A percentile compares a stretch with the other conserved stretches of the same genome.
Evolutionary conservation across 2,329 filamentous ascomycete genomes (phyloP).

Genomic region (Arthroderma uncinatum): DNA sequence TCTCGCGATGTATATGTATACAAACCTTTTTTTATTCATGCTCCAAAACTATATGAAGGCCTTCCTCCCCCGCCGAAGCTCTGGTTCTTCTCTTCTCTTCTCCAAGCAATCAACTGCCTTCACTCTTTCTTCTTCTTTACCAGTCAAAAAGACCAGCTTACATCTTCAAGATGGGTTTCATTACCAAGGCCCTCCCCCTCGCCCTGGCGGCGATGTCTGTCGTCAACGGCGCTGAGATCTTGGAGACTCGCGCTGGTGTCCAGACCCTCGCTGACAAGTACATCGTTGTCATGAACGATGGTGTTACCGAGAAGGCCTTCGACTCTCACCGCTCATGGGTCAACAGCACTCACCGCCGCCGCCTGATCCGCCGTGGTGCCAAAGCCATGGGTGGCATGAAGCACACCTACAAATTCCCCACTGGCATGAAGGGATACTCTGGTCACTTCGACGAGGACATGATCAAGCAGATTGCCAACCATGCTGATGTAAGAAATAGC

Average conservation of each 20-base stretch:
- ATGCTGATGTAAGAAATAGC: conserved; percentile 2
- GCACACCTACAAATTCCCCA: conserved; percentile 6
- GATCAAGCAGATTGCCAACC: conserved; percentile 7
- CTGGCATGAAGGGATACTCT: conserved; percentile 6
- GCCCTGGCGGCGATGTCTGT: conserved; percentile 7
- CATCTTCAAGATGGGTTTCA: conserved; percentile 4
- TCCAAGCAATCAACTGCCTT: conserved; percentile 1
- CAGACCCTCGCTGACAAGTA: conserved; percentile 8
- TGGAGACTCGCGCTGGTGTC: background rate
- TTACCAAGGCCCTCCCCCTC: conserved; percentile 7
- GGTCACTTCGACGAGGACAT: conserved; percentile 9
- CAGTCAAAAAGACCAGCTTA: background rate
- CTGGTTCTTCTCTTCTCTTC: background rate
- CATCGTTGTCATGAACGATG: conserved; percentile 11
- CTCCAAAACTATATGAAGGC: background rate
- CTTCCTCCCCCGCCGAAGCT: background rate
- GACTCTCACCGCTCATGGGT: conserved; percentile 6
- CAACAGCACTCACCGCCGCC: background rate
- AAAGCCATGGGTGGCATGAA: conserved; percentile 5
- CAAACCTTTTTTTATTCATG: too few relatives aligned
- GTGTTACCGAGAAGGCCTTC: conserved; percentile 5
- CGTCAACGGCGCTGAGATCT: conserved; percentile 8
- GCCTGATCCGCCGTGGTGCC: background rate
- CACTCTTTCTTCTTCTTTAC: background rate
- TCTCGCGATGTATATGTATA: too few relatives aligned